Conservation (phyloP, 2,329 filamentous ascomycete species). For the Teratosphaeria gauchensis region DNA sequence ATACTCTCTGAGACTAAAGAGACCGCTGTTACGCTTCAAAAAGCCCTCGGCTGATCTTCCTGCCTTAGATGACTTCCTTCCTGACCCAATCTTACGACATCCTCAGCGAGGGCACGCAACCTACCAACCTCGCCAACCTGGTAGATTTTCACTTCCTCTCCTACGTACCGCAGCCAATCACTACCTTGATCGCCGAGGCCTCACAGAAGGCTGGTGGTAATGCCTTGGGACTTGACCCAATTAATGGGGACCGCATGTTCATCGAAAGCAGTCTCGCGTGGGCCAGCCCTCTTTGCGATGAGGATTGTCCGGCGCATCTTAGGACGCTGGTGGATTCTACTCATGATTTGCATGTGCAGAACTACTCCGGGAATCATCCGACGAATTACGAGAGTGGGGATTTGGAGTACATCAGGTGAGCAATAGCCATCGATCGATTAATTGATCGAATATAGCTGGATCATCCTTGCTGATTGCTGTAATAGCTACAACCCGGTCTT, state of each 20-base stretch:
- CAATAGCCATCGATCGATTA: too few relatives aligned
- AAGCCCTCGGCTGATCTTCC: not conserved
- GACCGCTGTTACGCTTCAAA: too few relatives aligned
- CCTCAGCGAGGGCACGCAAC: not conserved
- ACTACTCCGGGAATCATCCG: conserved; percentile 4
- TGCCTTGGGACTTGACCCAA: conserved; percentile 8
- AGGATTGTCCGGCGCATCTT: conserved; percentile 8
- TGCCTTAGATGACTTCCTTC: not conserved
- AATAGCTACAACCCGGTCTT: conserved; percentile 11
- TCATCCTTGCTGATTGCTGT: too few relatives aligned
- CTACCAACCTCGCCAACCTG: not conserved
- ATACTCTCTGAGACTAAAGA: too few relatives aligned
- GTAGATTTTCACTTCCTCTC: conserved; percentile 8
- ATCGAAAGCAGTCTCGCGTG: conserved; percentile 13
- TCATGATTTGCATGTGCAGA: not conserved
- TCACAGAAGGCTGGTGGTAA: conserved; percentile 11
- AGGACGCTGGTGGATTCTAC: conserved; percentile 3
- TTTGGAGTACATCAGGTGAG: conserved; percentile 4
- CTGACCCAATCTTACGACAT: not conserved
- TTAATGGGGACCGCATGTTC: conserved; percentile 11
- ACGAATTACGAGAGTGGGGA: conserved; percentile 14
- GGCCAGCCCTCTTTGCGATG: conserved; percentile 10
- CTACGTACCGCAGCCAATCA: conserved; percentile 11
- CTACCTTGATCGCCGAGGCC: conserved; percentile 8
- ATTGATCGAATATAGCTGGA: too few relatives aligned